These are phyloP conservation scores for Gryganskiella cystojenkinii DNA, from an alignment of 192 early-diverging fungal genomes.

Conservation along the genomic window DNA sequence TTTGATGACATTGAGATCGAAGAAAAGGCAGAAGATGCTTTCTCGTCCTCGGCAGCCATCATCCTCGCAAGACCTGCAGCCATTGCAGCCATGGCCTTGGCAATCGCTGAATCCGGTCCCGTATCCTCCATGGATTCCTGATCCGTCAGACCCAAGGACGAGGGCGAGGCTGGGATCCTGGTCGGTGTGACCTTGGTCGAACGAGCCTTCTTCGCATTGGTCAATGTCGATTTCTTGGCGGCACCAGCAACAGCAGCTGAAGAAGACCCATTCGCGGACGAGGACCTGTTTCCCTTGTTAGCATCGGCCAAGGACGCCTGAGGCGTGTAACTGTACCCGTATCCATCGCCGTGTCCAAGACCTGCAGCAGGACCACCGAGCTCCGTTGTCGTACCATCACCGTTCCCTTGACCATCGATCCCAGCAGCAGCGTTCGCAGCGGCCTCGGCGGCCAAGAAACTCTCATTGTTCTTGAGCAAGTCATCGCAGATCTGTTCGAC, in stretches of 20 bases:
- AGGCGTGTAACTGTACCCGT: slow-evolving; percentile 44
- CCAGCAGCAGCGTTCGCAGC: background rate
- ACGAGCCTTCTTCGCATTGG: background rate
- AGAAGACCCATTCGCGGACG: background rate
- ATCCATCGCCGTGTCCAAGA: slow-evolving; percentile 42
- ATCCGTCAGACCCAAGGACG: background rate
- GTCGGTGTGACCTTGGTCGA: background rate
- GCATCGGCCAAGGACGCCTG: background rate
- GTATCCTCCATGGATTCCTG: slow-evolving; percentile 15
- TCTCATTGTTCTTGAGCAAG: slow-evolving; percentile 41
- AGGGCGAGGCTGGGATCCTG: background rate
- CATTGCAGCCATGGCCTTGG: slow-evolving; percentile 51
- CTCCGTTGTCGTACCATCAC: background rate
- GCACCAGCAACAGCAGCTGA: slow-evolving; percentile 1
- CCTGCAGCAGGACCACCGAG: slow-evolving; percentile 32
- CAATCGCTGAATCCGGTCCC: slow-evolving; percentile 38
- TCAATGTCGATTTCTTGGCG: background rate
- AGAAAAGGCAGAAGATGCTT: slow-evolving; percentile 7
- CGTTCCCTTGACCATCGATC: slow-evolving; percentile 25
- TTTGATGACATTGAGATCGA: background rate
- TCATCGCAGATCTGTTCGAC: slow-evolving; percentile 50
- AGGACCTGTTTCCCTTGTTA: background rate
- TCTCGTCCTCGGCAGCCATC: slow-evolving; percentile 44
- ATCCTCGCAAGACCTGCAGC: slow-evolving; percentile 42
- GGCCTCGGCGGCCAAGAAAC: slow-evolving; percentile 2